phyloP scores from a whole-genome alignment of 202 grass and related monocot species.

The Bolboschoenoplectus hybrid region DNA sequence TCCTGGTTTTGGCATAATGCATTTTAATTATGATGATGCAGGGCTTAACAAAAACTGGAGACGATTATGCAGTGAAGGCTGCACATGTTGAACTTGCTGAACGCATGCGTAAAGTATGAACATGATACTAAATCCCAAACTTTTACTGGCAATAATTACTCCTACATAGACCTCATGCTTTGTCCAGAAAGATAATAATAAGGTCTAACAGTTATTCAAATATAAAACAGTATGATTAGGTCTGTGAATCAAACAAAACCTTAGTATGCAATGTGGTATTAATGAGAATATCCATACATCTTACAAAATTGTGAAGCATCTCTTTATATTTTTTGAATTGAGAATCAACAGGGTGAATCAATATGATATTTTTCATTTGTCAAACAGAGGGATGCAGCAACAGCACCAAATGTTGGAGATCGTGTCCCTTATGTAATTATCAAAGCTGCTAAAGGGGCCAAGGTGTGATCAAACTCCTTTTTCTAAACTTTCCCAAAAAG shows the following conservation, averaged over 20 bases:
- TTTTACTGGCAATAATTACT: constrained; percentile 30
- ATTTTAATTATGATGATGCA: constrained; percentile 40
- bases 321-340: constrained; percentile 25
- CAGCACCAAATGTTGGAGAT: constrained; percentile 94
- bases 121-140: constrained; percentile 17
- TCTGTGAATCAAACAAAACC: constrained; percentile 12
- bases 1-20: constrained; percentile 25
- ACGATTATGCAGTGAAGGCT: constrained; percentile 95
- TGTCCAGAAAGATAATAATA: background rate
- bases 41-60: constrained; percentile 99
- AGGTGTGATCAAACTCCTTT: constrained; percentile 51
- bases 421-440: constrained; percentile 98
- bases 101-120: constrained; percentile 88
- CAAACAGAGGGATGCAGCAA: constrained; percentile 92
- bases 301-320: background rate
- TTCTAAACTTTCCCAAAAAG: background rate
- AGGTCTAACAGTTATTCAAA: background rate
- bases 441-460: constrained; percentile 96
- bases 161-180: background rate
- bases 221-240: background rate
- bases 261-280: background rate
- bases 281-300: background rate
- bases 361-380: constrained; percentile 44
- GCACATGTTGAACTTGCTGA: constrained; percentile 99
- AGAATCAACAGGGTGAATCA: constrained; percentile 29